Percentiles rank a stretch among this genome's conserved stretches.
These are phyloP conservation scores for Nitzschia putrida DNA, from an alignment of 108 stramenopile species.

Conservation along the genomic window DNA sequence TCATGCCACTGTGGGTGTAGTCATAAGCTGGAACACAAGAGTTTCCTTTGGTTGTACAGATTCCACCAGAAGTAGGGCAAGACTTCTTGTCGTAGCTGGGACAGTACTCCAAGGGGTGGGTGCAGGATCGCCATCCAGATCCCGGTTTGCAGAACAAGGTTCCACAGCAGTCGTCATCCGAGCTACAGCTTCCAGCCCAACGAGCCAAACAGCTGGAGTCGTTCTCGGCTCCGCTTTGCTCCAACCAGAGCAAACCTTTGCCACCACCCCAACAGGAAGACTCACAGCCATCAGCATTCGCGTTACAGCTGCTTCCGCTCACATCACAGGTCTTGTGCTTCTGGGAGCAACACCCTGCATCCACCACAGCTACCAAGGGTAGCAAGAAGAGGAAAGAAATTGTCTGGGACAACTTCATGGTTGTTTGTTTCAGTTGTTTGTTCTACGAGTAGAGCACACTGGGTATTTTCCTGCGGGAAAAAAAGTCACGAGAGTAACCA, in stretches of 20 bases:
- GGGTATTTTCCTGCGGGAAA: no score
- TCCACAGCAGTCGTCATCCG: slow-evolving; percentile 6
- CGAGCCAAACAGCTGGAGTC: neutral
- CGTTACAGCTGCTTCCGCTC: neutral
- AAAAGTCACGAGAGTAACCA: no score
- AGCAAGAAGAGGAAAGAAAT: neutral
- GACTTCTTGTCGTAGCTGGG: neutral
- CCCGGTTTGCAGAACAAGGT: neutral
- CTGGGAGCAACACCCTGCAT: slow-evolving; percentile 12
- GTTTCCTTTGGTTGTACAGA: neutral
- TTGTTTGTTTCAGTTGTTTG: neutral
- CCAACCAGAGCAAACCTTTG: slow-evolving; percentile 4
- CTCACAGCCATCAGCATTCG: neutral
- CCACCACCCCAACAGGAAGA: neutral
- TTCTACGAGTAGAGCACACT: neutral
- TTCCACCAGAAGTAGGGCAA: neutral
- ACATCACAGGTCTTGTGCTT: slow-evolving; percentile 11
- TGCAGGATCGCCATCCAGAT: neutral
- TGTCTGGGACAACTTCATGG: neutral
- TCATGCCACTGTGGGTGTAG: neutral
- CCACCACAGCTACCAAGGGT: neutral
- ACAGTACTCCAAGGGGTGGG: neutral
- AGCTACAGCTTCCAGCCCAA: slow-evolving; percentile 6
- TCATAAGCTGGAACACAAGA: neutral
- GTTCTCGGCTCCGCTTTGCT: neutral